These are phyloP conservation scores for Sordaria brevicollis DNA, from an alignment of 495 filamentous ascomycete genomes.

Conservation along the genomic window DNA sequence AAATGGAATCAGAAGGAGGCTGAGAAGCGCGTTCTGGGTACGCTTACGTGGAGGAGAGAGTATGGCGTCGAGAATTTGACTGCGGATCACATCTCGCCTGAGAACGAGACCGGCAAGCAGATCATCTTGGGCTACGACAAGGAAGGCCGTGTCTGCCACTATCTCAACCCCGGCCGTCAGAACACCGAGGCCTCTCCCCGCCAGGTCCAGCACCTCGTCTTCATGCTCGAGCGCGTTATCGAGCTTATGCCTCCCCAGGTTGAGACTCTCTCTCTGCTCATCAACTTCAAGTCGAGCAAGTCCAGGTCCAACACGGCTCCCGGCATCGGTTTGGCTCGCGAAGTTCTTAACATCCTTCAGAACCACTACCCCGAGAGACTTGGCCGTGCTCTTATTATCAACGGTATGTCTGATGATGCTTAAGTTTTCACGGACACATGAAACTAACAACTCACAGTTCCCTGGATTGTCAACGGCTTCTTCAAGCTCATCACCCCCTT, in stretches of 20 bases:
- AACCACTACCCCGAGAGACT: slow-evolving; percentile 89
- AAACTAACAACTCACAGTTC: slow-evolving; percentile 43
- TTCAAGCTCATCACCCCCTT: slow-evolving; percentile 94
- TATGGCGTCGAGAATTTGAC: slow-evolving; percentile 68
- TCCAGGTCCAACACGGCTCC: slow-evolving; percentile 67
- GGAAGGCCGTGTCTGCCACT: slow-evolving; percentile 72
- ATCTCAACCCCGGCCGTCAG: slow-evolving; percentile 78
- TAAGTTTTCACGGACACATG: neutral
- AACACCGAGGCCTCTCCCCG: slow-evolving; percentile 85
- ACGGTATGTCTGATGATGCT: slow-evolving; percentile 45
- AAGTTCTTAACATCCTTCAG: slow-evolving; percentile 80
- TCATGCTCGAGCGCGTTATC: slow-evolving; percentile 83
- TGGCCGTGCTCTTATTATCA: slow-evolving; percentile 79
- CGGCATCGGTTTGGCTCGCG: slow-evolving; percentile 60
- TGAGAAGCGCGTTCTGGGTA: slow-evolving; percentile 65
- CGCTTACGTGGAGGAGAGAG: slow-evolving; percentile 80
- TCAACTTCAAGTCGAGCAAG: slow-evolving; percentile 69
- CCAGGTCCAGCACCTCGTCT: slow-evolving; percentile 90
- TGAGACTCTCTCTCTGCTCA: slow-evolving; percentile 73
- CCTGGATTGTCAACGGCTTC: slow-evolving; percentile 80
- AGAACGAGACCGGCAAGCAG: slow-evolving; percentile 96
- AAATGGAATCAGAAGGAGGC: slow-evolving; percentile 78
- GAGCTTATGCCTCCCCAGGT: slow-evolving; percentile 79
- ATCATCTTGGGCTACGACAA: slow-evolving; percentile 81
- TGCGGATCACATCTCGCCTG: slow-evolving; percentile 71